Conservation (phyloP, 2,329 filamentous ascomycete genomes). For the Triangularia verruculosa region DNA sequence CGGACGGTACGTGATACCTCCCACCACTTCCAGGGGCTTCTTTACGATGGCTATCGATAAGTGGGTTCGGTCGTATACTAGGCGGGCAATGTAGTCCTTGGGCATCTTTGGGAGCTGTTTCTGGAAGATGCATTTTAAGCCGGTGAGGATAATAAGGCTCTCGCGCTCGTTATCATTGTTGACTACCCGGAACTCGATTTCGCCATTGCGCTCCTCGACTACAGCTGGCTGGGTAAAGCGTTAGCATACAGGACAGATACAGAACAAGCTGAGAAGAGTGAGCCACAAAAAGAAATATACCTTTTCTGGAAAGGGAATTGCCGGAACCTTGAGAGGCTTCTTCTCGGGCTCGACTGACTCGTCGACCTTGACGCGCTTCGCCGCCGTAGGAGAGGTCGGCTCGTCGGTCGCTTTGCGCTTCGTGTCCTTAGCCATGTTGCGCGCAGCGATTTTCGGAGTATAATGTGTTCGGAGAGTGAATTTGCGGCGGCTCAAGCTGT, state of each 20-base stretch:
- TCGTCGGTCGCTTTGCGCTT: constrained; percentile 75
- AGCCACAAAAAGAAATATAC: constrained; percentile 39
- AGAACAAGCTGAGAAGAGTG: neutral
- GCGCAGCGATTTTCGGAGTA: constrained; percentile 6
- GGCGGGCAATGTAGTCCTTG: constrained; percentile 95
- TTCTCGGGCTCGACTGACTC: constrained; percentile 46
- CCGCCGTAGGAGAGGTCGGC: constrained; percentile 56
- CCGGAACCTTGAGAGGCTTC: constrained; percentile 53
- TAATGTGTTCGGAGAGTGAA: neutral
- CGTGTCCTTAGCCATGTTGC: constrained; percentile 38
- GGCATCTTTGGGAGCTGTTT: constrained; percentile 99
- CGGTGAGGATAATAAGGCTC: constrained; percentile 90
- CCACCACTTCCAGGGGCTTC: constrained; percentile 91
- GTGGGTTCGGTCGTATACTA: constrained; percentile 96
- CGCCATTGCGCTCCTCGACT: constrained; percentile 86
- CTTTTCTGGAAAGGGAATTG: constrained; percentile 86
- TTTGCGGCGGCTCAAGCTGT: neutral
- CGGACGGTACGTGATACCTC: constrained; percentile 92
- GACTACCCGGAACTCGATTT: constrained; percentile 96
- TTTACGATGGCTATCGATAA: constrained; percentile 96
- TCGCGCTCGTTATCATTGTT: constrained; percentile 91
- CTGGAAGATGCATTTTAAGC: constrained; percentile 96
- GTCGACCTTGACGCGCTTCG: constrained; percentile 62
- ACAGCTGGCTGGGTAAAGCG: constrained; percentile 66
- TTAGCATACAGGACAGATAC: neutral